These are phyloP conservation scores for Tetrahymena thermophila DNA, from an alignment of 73 alveolate genomes.

Conservation along the genomic window DNA sequence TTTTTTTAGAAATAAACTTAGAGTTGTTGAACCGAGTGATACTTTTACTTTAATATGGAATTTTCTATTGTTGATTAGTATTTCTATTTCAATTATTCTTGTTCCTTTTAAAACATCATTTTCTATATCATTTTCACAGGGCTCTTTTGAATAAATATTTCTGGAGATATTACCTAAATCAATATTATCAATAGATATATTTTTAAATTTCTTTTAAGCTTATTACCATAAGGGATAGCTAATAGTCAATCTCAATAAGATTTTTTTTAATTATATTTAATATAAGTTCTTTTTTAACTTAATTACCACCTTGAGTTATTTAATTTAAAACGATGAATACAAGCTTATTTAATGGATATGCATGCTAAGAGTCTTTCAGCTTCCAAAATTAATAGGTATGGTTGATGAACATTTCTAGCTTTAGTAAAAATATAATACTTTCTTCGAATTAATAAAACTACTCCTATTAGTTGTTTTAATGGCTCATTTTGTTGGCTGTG, in stretches of 20 bases:
- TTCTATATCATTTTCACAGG: background rate
- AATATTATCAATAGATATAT: conserved; percentile 45
- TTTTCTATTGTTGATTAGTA: background rate
- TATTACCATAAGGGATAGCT: conserved; percentile 57
- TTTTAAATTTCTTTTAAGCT: conserved; percentile 56
- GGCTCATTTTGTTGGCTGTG: conserved; percentile 44
- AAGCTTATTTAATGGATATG: background rate
- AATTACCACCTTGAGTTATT: conserved; percentile 41
- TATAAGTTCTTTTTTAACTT: conserved; percentile 54
- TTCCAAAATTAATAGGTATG: conserved; percentile 15
- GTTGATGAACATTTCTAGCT: conserved; percentile 27
- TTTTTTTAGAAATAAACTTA: background rate
- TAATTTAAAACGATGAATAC: background rate
- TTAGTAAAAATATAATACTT: conserved; percentile 42
- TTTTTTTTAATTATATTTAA: conserved; percentile 46
- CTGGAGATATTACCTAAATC: conserved; percentile 22
- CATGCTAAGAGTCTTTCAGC: background rate
- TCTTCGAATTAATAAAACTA: conserved; percentile 28
- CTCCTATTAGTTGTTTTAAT: conserved; percentile 14
- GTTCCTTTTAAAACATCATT: background rate
- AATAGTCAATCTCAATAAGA: conserved; percentile 44
- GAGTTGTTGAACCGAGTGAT: background rate
- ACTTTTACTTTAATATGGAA: background rate
- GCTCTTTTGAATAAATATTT: background rate
- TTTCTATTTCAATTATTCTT: background rate